phyloP scores from a whole-genome alignment of 495 filamentous ascomycete species.

The Choiromyces venosus region DNA sequence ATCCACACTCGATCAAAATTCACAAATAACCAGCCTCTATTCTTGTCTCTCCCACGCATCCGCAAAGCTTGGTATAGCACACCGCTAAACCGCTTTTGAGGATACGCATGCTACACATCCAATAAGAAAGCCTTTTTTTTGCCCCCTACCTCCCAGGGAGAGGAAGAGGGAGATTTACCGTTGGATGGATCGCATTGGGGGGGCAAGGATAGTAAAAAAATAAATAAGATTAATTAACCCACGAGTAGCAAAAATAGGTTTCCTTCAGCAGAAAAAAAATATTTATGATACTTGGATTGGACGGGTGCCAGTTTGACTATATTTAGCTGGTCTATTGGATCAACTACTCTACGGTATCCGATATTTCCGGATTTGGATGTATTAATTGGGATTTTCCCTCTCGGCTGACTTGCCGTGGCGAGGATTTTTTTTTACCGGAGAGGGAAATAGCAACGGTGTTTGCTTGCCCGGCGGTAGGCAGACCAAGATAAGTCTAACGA shows the following conservation, averaged over 20 bases:
- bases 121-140: no score
- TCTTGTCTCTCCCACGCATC: background rate
- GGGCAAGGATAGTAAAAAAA: background rate
- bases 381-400: background rate
- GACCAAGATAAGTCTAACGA: background rate
- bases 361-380: background rate
- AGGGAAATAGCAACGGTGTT: no score
- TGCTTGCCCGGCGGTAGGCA: no score
- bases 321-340: background rate
- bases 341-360: no score
- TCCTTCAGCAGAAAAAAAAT: background rate
- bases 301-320: background rate
- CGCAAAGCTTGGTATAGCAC: background rate
- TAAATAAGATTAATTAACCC: background rate
- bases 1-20: background rate
- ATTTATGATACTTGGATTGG: background rate
- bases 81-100: background rate
- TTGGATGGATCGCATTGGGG: background rate
- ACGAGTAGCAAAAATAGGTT: background rate
- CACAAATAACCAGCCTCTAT: conserved; percentile 1
- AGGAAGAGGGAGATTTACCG: background rate
- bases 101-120: background rate
- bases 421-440: background rate
- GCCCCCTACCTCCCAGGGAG: background rate
- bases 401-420: background rate